A percentile compares a stretch with the other conserved stretches of the same genome.
Evolutionary conservation across 495 filamentous ascomycete species (phyloP).

Genomic region (Baudoinia panamericana): DNA sequence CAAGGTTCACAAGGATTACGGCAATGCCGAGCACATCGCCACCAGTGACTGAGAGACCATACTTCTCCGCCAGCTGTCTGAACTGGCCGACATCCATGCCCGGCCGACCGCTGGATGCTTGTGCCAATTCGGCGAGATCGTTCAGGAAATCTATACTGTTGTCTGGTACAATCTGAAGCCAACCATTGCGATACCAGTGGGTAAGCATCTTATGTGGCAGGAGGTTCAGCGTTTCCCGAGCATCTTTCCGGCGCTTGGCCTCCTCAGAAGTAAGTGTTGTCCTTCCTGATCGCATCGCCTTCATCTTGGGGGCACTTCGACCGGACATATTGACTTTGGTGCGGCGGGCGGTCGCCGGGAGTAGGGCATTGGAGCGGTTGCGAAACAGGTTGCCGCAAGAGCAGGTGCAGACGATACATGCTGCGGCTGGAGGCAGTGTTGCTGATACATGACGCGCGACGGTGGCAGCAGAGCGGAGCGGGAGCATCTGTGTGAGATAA

Average conservation of each 20-base stretch:
- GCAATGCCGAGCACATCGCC: not conserved
- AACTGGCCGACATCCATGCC: not conserved
- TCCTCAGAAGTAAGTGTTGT: not conserved
- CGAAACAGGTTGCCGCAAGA: constrained; percentile 3
- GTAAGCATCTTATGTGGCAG: not conserved
- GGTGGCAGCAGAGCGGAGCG: too few species aligned
- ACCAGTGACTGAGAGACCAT: not conserved
- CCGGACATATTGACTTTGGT: not conserved
- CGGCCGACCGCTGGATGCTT: not conserved
- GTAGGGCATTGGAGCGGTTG: not conserved
- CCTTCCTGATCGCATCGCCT: not conserved
- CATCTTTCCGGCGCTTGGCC: not conserved
- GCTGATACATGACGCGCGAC: too few species aligned
- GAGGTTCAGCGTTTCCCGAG: not conserved
- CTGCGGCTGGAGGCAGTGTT: too few species aligned
- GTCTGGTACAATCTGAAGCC: not conserved
- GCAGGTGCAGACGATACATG: constrained; percentile 5
- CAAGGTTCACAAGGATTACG: not conserved
- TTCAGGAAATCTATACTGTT: constrained; percentile 1
- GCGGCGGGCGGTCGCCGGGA: too few species aligned
- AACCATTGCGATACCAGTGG: not conserved
- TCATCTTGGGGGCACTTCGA: not conserved
- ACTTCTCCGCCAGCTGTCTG: not conserved
- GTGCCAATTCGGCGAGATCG: not conserved
- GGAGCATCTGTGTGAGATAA: too few species aligned